Evolutionary conservation across 768 basidiomycete species (phyloP), one percentile per base, ranked within the genome.

Genomic region (Tylopilus felleus): DNA sequence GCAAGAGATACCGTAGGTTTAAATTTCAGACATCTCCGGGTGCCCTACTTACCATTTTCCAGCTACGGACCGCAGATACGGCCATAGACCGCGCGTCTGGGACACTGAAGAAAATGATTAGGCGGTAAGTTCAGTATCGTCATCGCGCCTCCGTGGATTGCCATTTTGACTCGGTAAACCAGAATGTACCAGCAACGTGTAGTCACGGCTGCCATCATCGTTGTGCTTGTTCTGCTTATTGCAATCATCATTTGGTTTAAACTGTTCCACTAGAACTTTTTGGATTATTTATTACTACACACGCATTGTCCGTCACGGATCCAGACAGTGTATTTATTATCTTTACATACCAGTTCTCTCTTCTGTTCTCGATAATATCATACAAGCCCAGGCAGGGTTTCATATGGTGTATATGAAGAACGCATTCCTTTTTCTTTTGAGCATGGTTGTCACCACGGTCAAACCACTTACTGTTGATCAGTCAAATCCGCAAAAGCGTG

Each of bases 131-230:
- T 45, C 14, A 44, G 48, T 49, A 5, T 33, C 27, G 22, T 38
- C 23, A 27, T 6, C n/a, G 53, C 8, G 47, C 43, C 46, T 47
- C 49, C 19, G 46, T 53, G 52, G 46, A 63, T 29, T 55, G 25
- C 17, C 36, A 49, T 54, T 33, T 42, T 61, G 22, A 56, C 57
- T 57, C 42, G 74, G 65, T 68, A 33, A 46, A 29, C 17, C 23
- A 99, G 97, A 75, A 97, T 98, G 93, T 94, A 98, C 69, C 93
- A 97, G 71, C 96, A 99, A 65, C 87, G 91, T 49, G 80, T 90
- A 45, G 80, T 97, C 45, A 98, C 94, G 6, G 88, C 73, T 36
- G 87, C 81, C 38, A 98, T 98, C 62, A 87, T 99, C 53, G 73
- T 77, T 52, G 83, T 98, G 27, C 86, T 98, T 33, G 74, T 96